Percentiles rank a stretch among this genome's conserved stretches.
Evolutionary conservation across 2,329 filamentous ascomycete genomes (phyloP).

Genomic region (Phaeophleospora eucalypticola): DNA sequence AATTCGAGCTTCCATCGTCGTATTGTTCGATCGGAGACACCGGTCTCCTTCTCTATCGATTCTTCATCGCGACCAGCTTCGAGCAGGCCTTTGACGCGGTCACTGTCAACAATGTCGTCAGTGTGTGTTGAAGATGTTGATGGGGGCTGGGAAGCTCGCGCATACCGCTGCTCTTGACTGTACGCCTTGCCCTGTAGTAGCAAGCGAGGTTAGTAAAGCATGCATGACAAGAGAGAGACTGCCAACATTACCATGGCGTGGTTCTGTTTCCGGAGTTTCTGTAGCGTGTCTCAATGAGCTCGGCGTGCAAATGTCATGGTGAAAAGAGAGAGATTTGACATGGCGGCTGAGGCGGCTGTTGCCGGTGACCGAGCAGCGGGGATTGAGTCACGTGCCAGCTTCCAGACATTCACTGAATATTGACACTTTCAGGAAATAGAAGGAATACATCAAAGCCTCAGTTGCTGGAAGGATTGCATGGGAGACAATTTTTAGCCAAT

Average conservation of each 20-base stretch:
- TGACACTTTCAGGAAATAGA: no score
- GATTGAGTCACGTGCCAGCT: no score
- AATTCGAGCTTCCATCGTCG: constrained; percentile 37
- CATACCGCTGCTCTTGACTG: constrained; percentile 22
- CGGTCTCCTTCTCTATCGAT: constrained; percentile 35
- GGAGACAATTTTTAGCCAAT: no score
- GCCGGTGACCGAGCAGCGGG: no score
- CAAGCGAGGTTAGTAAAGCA: background rate
- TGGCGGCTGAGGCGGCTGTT: no score
- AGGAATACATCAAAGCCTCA: no score
- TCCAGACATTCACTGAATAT: no score
- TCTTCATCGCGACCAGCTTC: constrained; percentile 34
- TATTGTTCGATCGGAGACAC: constrained; percentile 34
- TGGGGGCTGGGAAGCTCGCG: constrained; percentile 19
- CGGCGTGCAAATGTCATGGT: background rate
- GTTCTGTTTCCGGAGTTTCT: background rate
- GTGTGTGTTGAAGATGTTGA: background rate
- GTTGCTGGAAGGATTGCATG: no score
- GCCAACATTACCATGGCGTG: background rate
- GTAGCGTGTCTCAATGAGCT: background rate
- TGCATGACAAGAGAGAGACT: background rate
- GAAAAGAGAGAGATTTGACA: no score
- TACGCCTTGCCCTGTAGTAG: constrained; percentile 4
- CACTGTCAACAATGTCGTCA: background rate
- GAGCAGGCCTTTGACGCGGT: constrained; percentile 18